Evolutionary conservation across 306 rosid species (phyloP).

Genomic region (Medicago arabica): DNA sequence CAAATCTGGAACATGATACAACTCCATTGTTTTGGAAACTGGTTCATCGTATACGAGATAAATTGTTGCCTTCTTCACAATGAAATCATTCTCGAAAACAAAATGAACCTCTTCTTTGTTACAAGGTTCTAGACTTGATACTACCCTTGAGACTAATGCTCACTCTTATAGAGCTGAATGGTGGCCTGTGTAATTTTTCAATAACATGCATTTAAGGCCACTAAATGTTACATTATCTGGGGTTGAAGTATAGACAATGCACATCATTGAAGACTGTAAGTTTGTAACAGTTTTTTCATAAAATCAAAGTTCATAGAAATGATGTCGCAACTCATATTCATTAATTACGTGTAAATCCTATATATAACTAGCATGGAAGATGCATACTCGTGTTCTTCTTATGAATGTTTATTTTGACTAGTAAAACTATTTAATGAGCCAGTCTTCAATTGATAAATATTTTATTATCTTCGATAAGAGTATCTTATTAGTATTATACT

Average conservation of each 20-base stretch:
- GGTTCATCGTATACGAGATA: conserved; percentile 20
- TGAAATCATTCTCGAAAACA: not conserved
- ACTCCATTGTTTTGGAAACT: not conserved
- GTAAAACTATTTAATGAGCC: too few species aligned
- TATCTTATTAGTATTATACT: too few species aligned
- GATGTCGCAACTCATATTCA: not conserved
- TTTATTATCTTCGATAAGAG: too few species aligned
- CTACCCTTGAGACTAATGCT: conserved; percentile 3
- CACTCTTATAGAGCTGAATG: conserved; percentile 28
- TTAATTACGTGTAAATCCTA: too few species aligned
- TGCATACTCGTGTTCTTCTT: too few species aligned
- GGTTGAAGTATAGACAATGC: conserved; percentile 13
- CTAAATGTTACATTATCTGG: not conserved
- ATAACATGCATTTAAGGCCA: conserved; percentile 3
- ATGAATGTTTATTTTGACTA: too few species aligned
- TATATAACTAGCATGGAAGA: not conserved
- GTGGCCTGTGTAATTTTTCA: conserved; percentile 21
- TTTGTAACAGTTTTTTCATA: too few species aligned
- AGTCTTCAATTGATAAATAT: too few species aligned
- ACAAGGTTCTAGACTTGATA: conserved; percentile 12
- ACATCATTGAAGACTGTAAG: not conserved
- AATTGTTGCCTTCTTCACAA: not conserved
- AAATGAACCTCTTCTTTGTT: conserved; percentile 18
- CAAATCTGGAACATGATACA: not conserved
- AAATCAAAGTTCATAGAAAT: too few species aligned